Evolutionary conservation across 177 flowering plant genomes (phyloP), one percentile per base, ranked within the genome.

Genomic region (Vitis hybrid): DNA sequence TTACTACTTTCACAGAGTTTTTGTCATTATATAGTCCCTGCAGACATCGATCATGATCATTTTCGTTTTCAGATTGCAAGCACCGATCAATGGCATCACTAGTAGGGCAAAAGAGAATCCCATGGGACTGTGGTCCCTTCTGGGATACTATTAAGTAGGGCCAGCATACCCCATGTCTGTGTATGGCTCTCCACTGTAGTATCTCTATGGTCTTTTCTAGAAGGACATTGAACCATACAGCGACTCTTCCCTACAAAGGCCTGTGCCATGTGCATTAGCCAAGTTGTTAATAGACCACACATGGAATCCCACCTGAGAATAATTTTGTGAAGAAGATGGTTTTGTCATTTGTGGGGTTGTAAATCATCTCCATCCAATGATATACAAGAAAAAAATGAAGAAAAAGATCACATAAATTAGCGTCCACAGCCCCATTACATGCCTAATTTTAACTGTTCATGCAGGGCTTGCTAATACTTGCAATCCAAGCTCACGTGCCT

Each of bases 381-480:
- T 14, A 3, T 54, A 3, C 17, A 17, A 54, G n/a, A 54, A 54
- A 17, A 54, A 54, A 54, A 15, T 14, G 17, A 15, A 54, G 57
- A 40, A 40, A 40, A 40, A 40, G 7, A 40, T 40, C 48, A 40
- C 9, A 40, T 40, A 8, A 40, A 40, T 40, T 40, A 40, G 48
- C 7, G 48, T 40, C 48, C 9, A 40, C 48, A 40, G 7, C 48
- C 48, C 48, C 48, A 40, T 40, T 40, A 49, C 34, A 59, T 69
- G 59, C 32, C 56, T 30, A 52, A 49, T n/a, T 51, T 7, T 34
- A 30, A 45, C 10, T 18, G 3, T 58, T 79, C 74, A 15, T 66
- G 64, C 89, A 92, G 98, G 98, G 98, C 4, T 80, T 89, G 21
- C 50, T 88, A 40, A 57, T 87, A 34, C 91, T 93, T 51, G 86